phyloP scores from a whole-genome alignment of 2,329 filamentous ascomycete genomes.

The Exutisphaerella laricina region DNA sequence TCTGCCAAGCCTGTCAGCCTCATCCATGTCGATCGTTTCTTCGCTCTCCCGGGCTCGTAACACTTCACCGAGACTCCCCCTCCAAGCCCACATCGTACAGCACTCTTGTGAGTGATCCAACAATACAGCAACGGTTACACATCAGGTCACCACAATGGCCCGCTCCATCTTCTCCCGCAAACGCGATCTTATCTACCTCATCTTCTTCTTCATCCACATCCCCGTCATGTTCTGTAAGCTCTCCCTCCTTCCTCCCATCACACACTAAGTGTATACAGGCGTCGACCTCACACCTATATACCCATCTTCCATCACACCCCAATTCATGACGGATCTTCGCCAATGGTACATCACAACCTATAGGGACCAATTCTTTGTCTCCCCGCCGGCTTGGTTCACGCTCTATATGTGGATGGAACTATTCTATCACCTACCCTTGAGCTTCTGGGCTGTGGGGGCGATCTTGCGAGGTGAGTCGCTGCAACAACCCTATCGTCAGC shows the following conservation, averaged over 20 bases:
- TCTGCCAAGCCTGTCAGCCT: too few species aligned
- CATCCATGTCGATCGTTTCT: too few species aligned
- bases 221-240: conserved; percentile 56
- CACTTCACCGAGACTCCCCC: too few species aligned
- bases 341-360: conserved; percentile 57
- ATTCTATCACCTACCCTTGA: conserved; percentile 56
- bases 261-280: conserved; percentile 36
- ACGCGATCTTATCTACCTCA: conserved; percentile 47
- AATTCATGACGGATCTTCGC: conserved; percentile 47
- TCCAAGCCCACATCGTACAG: too few species aligned
- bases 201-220: conserved; percentile 58
- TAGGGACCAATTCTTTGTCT: conserved; percentile 58
- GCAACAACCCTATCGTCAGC: too few species aligned
- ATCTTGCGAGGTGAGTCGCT: conserved; percentile 50
- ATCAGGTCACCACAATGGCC: background rate
- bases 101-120: too few species aligned
- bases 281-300: conserved; percentile 58
- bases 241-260: background rate
- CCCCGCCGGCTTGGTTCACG: conserved; percentile 55
- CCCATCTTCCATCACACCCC: conserved; percentile 46
- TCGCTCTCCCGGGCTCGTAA: too few species aligned
- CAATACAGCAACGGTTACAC: background rate
- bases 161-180: conserved; percentile 32
- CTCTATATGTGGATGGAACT: conserved; percentile 53
- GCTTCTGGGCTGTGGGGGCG: conserved; percentile 54